Conservation (phyloP, 2,329 filamentous ascomycete genomes). For the Alternaria solani region DNA sequence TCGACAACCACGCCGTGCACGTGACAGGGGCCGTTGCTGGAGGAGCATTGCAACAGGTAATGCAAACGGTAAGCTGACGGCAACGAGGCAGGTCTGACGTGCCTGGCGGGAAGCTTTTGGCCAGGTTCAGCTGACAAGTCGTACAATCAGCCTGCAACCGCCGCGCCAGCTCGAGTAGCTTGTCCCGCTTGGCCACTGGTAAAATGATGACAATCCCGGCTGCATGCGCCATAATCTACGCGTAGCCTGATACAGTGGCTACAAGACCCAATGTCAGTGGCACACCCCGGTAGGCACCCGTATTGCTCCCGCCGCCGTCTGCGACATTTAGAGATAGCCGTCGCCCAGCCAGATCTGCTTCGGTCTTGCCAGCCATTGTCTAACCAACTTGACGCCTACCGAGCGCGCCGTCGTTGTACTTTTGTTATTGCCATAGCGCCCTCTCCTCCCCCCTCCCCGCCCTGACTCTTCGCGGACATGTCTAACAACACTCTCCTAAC, state of each 20-base stretch:
- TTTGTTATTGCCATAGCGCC: constrained; percentile 6
- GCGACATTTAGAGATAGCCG: constrained; percentile 27
- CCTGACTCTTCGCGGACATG: constrained; percentile 25
- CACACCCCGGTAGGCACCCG: constrained; percentile 17
- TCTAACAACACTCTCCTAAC: constrained; percentile 28
- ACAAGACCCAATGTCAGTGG: constrained; percentile 29
- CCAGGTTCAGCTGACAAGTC: not conserved
- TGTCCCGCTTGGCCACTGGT: constrained; percentile 9
- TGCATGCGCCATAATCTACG: constrained; percentile 21
- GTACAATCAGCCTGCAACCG: constrained; percentile 1
- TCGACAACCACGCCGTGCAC: not conserved
- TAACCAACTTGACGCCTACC: not conserved
- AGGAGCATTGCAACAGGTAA: not conserved
- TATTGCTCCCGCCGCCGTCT: constrained; percentile 19
- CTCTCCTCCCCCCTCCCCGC: not conserved
- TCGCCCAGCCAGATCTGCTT: constrained; percentile 16
- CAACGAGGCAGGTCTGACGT: not conserved
- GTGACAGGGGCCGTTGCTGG: not conserved
- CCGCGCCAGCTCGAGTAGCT: constrained; percentile 3
- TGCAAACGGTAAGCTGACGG: not conserved
- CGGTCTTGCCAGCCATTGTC: constrained; percentile 15
- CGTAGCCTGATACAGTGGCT: constrained; percentile 32
- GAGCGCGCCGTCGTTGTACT: not conserved
- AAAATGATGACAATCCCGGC: constrained; percentile 17
- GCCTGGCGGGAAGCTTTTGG: not conserved